These are phyloP conservation scores for Puccinia brachypodii DNA, from an alignment of 1,284 basidiomycete species.

Conservation along the genomic window DNA sequence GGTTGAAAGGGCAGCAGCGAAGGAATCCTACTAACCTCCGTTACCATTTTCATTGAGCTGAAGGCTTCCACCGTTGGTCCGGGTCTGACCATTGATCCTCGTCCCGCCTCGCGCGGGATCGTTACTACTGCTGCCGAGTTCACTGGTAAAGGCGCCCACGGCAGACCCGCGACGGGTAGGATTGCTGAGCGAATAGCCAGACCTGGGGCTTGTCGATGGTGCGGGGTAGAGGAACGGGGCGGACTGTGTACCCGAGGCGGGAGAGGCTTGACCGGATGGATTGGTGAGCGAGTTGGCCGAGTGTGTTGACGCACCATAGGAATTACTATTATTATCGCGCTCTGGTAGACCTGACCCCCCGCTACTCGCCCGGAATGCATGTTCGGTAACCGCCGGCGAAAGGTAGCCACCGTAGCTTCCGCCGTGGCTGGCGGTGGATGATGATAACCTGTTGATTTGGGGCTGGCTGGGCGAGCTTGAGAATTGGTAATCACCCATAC, in stretches of 20 bases:
- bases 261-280: background rate
- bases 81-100: background rate
- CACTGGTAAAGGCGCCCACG: conserved; percentile 1
- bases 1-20: background rate
- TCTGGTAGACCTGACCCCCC: background rate
- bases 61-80: background rate
- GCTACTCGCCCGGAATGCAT: background rate
- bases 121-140: background rate
- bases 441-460: background rate
- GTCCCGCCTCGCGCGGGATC: background rate
- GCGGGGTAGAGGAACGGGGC: conserved; percentile 19
- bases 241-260: conserved; percentile 1
- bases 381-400: background rate
- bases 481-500: conserved; percentile 17
- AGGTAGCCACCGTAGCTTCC: conserved; percentile 19
- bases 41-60: background rate
- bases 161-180: conserved; percentile 6
- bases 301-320: background rate
- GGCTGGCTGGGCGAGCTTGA: conserved; percentile 12
- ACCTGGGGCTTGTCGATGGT: background rate
- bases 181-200: conserved; percentile 10
- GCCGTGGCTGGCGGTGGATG: background rate
- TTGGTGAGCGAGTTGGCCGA: background rate
- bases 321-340: background rate
- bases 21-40: background rate